Evolutionary conservation across 2,329 filamentous ascomycete species (phyloP).

Genomic region (Paraconiothyrium brasiliense): DNA sequence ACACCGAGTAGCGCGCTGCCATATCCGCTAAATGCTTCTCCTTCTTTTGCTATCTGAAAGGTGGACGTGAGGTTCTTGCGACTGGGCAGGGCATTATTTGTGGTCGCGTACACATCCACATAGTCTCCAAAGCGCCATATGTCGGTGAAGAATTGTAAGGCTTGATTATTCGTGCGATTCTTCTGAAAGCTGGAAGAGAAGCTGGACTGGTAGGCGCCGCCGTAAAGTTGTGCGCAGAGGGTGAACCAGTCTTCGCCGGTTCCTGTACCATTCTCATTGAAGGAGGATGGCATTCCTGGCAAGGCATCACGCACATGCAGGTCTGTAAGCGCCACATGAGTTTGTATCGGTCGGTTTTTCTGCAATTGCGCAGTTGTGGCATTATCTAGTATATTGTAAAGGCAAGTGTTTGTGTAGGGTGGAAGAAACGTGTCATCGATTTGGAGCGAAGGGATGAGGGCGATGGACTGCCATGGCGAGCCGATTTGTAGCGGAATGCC

Average conservation of each 20-base stretch:
- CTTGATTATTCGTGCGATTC: constrained; percentile 21
- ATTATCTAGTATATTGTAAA: constrained; percentile 15
- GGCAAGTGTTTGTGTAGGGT: constrained; percentile 27
- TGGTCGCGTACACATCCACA: constrained; percentile 18
- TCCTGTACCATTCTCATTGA: constrained; percentile 2
- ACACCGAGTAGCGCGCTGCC: constrained; percentile 24
- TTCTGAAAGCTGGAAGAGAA: constrained; percentile 21
- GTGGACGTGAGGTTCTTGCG: constrained; percentile 17
- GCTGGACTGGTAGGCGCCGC: constrained; percentile 22
- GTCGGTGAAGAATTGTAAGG: constrained; percentile 25
- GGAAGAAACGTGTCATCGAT: constrained; percentile 30
- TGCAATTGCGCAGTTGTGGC: constrained; percentile 1
- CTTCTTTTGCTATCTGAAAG: constrained; percentile 24
- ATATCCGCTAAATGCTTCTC: constrained; percentile 21
- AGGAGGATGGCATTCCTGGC: background rate
- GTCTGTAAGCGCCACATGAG: background rate
- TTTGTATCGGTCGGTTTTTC: background rate
- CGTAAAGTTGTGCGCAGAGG: constrained; percentile 24
- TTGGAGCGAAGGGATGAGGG: constrained; percentile 26
- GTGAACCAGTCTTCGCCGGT: constrained; percentile 15
- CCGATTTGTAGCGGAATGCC: constrained; percentile 29
- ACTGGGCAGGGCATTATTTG: constrained; percentile 16
- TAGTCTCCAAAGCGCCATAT: constrained; percentile 24
- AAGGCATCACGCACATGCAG: background rate
- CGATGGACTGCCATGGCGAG: constrained; percentile 26